These are phyloP conservation scores for Blakeslea trispora DNA, from an alignment of 371 early-diverging fungal species.

Conservation along the genomic window DNA sequence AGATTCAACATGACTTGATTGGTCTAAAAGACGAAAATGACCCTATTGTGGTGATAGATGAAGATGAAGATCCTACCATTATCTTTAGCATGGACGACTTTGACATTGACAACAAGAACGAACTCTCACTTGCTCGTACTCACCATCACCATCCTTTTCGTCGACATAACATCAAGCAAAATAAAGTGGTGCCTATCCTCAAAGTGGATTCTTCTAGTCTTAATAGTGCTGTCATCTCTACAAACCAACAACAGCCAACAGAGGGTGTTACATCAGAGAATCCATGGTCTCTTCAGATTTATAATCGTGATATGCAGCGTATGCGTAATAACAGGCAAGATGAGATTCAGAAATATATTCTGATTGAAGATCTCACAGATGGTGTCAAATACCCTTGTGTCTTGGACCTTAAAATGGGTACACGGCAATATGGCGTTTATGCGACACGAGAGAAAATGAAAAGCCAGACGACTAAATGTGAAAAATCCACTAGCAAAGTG, in stretches of 20 bases:
- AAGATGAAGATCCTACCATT: slow-evolving; percentile 7
- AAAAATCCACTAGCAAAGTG: slow-evolving; percentile 83
- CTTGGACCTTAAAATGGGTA: slow-evolving; percentile 97
- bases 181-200: not conserved
- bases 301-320: slow-evolving; percentile 38
- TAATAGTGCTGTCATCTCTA: slow-evolving; percentile 2
- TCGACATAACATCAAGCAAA: not conserved
- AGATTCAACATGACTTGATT: not conserved
- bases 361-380: slow-evolving; percentile 81
- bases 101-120: slow-evolving; percentile 4
- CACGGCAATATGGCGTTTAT: slow-evolving; percentile 93
- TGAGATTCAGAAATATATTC: slow-evolving; percentile 79
- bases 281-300: slow-evolving; percentile 47
- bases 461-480: slow-evolving; percentile 90
- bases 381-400: slow-evolving; percentile 88
- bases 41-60: no score
- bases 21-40: no score
- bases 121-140: no score
- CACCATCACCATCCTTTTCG: no score
- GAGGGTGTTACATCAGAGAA: slow-evolving; percentile 12
- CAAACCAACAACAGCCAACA: slow-evolving; percentile 13
- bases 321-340: slow-evolving; percentile 26
- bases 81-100: slow-evolving; percentile 34
- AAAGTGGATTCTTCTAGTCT: slow-evolving; percentile 26
- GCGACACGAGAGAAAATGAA: slow-evolving; percentile 79